Conservation (phyloP, 169 alveolate genomes). For the Amoebophrya sp. region DNA sequence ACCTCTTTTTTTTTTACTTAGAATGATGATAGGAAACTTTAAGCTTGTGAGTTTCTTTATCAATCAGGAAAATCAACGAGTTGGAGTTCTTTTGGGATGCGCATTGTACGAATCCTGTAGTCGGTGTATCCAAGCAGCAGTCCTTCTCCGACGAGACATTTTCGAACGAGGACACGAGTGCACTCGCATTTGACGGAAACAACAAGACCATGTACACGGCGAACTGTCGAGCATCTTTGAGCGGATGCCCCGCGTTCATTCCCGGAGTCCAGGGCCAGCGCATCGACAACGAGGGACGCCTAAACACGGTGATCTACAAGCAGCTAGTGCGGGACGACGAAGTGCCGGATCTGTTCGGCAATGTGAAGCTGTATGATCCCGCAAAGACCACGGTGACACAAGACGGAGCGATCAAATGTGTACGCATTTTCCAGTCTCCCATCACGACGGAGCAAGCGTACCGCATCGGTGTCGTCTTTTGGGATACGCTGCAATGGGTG, state of each 20-base stretch:
- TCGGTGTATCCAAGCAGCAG: neutral
- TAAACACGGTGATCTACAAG: neutral
- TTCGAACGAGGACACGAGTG: neutral
- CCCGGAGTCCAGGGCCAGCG: neutral
- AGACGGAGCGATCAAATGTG: slow-evolving; percentile 9
- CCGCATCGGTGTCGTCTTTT: slow-evolving; percentile 1
- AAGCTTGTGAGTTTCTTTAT: too few relatives aligned
- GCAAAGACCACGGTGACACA: neutral
- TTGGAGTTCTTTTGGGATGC: neutral
- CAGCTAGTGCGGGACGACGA: neutral
- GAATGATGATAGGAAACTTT: too few relatives aligned
- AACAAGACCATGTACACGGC: neutral
- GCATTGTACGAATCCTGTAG: neutral
- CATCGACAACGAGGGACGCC: neutral
- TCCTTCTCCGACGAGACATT: neutral
- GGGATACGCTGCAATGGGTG: slow-evolving; percentile 21
- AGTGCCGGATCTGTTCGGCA: neutral
- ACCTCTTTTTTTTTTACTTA: too few relatives aligned
- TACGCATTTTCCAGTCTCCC: neutral
- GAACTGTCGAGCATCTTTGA: neutral
- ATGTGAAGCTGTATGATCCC: neutral
- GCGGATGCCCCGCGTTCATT: neutral
- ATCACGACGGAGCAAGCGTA: neutral
- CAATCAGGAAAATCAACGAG: neutral
- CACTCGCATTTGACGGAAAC: neutral